Percentiles rank a stretch among this genome's conserved stretches.
phyloP scores from a whole-genome alignment of 352 stramenopile species.

The Pythium angustatum region DNA sequence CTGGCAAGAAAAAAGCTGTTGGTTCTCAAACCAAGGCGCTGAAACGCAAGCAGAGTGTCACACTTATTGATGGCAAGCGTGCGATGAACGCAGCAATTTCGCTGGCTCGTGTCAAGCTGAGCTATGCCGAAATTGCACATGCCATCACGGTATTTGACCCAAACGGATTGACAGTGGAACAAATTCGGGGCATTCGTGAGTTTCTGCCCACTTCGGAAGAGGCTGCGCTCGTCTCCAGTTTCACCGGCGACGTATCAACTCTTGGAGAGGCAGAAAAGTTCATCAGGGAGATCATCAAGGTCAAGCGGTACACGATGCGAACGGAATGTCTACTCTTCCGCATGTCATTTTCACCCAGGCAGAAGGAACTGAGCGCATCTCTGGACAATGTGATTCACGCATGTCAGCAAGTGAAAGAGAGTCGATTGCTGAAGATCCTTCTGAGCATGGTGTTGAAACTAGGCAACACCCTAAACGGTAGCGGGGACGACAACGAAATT shows the following conservation, averaged over 20 bases:
- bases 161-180: conserved; percentile 59
- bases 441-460: conserved; percentile 97
- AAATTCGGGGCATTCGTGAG: conserved; percentile 91
- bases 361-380: conserved; percentile 80
- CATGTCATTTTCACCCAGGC: conserved; percentile 65
- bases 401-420: conserved; percentile 94
- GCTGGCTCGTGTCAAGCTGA: conserved; percentile 93
- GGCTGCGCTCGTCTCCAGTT: conserved; percentile 73
- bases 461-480: conserved; percentile 96
- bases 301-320: conserved; percentile 62
- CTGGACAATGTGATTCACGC: conserved; percentile 87
- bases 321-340: conserved; percentile 87
- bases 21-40: conserved; percentile 39
- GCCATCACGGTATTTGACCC: conserved; percentile 71
- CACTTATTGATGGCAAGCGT: conserved; percentile 94
- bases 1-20: conserved; percentile 52
- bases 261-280: conserved; percentile 89
- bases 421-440: conserved; percentile 91
- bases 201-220: conserved; percentile 95
- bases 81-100: conserved; percentile 98
- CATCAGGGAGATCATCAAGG: conserved; percentile 83
- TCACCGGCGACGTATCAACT: conserved; percentile 61
- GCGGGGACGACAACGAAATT: conserved; percentile 83
- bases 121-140: conserved; percentile 86
- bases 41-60: conserved; percentile 82